Base-by-base conservation (phyloP, 2,329 filamentous ascomycete genomes). In the Calonectria pseudoreteaudii region DNA sequence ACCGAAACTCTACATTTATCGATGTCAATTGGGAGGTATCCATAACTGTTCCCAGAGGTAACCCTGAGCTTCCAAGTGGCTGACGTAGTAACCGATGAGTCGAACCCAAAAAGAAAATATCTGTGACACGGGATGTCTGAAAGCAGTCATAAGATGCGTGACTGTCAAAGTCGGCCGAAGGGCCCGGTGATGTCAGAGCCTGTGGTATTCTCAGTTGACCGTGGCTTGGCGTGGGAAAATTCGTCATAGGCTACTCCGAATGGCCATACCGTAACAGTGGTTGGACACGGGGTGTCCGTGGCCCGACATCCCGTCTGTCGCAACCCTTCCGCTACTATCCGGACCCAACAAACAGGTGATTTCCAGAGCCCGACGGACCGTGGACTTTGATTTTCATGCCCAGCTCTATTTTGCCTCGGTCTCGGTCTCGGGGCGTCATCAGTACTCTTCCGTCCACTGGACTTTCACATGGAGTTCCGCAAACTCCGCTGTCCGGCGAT, bases 241-340 rank as follows among this genome's bases (percentile, higher is more conserved):
- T 62, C 56, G 66, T 68, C 66, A 72, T 68, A 56, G 65, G 36
- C 49, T 23, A 38, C 36, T 71, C 53, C 50, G 68, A 73, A 62
- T 34, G 36, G 56, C 70, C 58, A 66, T 34, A 49, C 68, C 67
- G 44, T 56, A 70, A 74, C 56, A 62, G 64, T 62, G 62, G 68
- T 71, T 74, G 72, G 56, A 38, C 53, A 53, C 69, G 72, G 72
- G n/a, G 60, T 69, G 69, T n/a, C 72, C 66, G 69, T 74, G 58
- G 72, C 65, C 49, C 65, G 68, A 72, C 65, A 68, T 36, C 26
- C 66, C 65, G 34, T 34, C 28, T 36, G 34, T 66, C 30, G 49
- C 66, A 52, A 66, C 44, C 56, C 56, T 64, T 38, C 64, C 66
- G 56, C 66, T 60, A 64, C 44, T 28, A 26, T 49, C 53, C 65